These are phyloP conservation scores for Rhodotorula taiwanensis DNA, from an alignment of 768 basidiomycete species.

Conservation along the genomic window DNA sequence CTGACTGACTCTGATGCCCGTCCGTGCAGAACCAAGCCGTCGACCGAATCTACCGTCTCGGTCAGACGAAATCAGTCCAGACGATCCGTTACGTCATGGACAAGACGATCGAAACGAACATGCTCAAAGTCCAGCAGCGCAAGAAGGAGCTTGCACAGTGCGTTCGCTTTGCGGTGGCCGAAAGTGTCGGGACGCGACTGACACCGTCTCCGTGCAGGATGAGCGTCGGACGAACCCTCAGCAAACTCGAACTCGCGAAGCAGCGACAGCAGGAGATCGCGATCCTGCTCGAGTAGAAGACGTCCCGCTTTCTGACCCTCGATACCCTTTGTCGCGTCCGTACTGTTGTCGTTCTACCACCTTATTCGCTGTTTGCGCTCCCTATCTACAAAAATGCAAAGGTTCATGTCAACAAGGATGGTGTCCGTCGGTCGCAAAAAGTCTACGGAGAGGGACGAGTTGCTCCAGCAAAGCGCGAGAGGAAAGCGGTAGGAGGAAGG, in stretches of 20 bases:
- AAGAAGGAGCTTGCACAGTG: slow-evolving; percentile 80
- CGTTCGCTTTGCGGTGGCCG: neutral
- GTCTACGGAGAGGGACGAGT: too few relatives aligned
- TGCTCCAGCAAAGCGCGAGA: too few relatives aligned
- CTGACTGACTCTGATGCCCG: neutral
- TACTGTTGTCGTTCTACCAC: too few relatives aligned
- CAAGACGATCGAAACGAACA: slow-evolving; percentile 83
- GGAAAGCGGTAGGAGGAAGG: too few relatives aligned
- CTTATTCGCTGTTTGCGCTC: too few relatives aligned
- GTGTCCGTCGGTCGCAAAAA: too few relatives aligned
- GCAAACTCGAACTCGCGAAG: slow-evolving; percentile 77
- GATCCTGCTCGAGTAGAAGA: slow-evolving; percentile 12
- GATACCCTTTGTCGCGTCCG: too few relatives aligned
- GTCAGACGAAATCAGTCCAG: slow-evolving; percentile 83
- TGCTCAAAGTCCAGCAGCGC: slow-evolving; percentile 88
- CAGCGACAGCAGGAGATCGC: slow-evolving; percentile 78
- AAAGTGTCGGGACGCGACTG: neutral
- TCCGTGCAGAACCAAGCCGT: slow-evolving; percentile 86
- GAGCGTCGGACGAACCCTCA: slow-evolving; percentile 67
- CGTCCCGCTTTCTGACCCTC: neutral
- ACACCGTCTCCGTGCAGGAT: slow-evolving; percentile 56
- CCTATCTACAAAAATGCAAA: too few relatives aligned
- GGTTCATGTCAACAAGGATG: too few relatives aligned
- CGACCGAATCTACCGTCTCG: slow-evolving; percentile 85
- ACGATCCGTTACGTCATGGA: slow-evolving; percentile 90